These are phyloP conservation scores for Kuraishia piskuri DNA, from an alignment of 805 yeast genomes.

Conservation along the genomic window DNA sequence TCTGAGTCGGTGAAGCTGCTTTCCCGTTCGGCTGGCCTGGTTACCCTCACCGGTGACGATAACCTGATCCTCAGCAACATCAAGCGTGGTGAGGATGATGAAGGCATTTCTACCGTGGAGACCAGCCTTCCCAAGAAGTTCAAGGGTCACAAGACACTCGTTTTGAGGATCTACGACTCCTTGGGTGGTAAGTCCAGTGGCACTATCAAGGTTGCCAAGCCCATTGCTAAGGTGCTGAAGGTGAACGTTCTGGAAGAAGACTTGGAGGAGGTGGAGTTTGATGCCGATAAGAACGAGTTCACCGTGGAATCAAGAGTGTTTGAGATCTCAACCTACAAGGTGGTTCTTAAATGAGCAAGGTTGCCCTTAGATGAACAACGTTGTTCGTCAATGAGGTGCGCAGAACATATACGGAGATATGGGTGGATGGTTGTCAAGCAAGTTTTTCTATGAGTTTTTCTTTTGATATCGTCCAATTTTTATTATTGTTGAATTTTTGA, in stretches of 20 bases:
- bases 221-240: conserved; percentile 35
- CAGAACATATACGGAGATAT: too few species aligned
- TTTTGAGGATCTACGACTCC: conserved; percentile 77
- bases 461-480: background rate
- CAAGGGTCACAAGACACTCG: conserved; percentile 39
- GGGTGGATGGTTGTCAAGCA: too few species aligned
- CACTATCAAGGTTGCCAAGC: conserved; percentile 32
- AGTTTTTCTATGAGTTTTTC: background rate
- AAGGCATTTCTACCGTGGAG: conserved; percentile 36
- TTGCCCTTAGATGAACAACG: too few species aligned
- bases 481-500: too few species aligned
- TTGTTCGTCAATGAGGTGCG: too few species aligned
- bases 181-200: conserved; percentile 73
- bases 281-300: conserved; percentile 18
- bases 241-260: conserved; percentile 55
- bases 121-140: conserved; percentile 31
- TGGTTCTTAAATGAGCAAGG: conserved; percentile 29
- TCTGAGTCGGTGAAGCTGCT: background rate
- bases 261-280: conserved; percentile 28
- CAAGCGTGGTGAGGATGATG: conserved; percentile 85
- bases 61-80: conserved; percentile 66
- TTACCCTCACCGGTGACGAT: conserved; percentile 35
- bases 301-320: conserved; percentile 55
- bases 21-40: conserved; percentile 6
- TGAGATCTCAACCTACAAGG: conserved; percentile 62